phyloP scores from a whole-genome alignment of 176 grass and related monocot species.

The Carex parvula region DNA sequence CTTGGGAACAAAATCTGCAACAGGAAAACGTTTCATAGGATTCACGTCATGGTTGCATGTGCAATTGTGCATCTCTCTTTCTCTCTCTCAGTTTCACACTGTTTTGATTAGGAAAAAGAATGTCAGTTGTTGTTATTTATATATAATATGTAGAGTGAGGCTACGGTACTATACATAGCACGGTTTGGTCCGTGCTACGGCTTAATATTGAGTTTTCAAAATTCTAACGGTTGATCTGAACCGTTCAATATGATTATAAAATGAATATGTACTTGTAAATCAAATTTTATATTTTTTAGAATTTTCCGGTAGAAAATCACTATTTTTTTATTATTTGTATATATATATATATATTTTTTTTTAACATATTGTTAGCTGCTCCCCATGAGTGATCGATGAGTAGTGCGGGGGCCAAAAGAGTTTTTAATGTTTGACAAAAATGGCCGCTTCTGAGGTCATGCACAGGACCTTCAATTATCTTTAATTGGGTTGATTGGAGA shows the following conservation, averaged over 20 bases:
- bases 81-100: not conserved
- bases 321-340: too few relatives aligned
- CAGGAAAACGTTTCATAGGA: slow-evolving; percentile 23
- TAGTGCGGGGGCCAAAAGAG: not conserved
- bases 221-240: too few relatives aligned
- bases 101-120: not conserved
- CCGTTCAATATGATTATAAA: too few relatives aligned
- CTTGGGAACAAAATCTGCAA: slow-evolving; percentile 4
- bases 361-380: not conserved
- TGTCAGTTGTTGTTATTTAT: slow-evolving; percentile 7
- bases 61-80: not conserved
- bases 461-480: not conserved
- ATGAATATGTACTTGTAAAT: too few relatives aligned
- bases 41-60: slow-evolving; percentile 26
- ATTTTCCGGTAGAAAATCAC: too few relatives aligned
- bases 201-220: too few relatives aligned
- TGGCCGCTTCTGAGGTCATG: not conserved
- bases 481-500: slow-evolving; percentile 8
- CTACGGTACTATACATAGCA: too few relatives aligned
- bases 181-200: too few relatives aligned
- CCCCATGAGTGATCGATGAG: not conserved
- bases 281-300: too few relatives aligned
- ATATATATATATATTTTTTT: not conserved
- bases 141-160: not conserved
- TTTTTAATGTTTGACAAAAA: slow-evolving; percentile 12